Conservation (phyloP, 495 filamentous ascomycete species). For the Astrothelium macrocarpum region DNA sequence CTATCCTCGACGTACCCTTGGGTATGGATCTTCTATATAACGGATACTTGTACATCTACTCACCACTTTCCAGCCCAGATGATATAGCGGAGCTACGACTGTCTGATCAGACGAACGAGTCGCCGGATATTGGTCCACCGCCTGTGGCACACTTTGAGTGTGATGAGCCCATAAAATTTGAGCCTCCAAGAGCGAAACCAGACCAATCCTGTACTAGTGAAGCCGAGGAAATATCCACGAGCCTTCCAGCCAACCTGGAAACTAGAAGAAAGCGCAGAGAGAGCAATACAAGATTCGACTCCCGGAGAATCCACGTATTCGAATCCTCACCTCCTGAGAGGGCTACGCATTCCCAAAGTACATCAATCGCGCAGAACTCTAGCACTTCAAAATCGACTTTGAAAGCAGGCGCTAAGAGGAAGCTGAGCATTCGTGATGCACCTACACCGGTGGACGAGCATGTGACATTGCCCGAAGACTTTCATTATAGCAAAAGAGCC, state of each 20-base stretch:
- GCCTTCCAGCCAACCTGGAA: slow-evolving; percentile 40
- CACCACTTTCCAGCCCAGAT: slow-evolving; percentile 3
- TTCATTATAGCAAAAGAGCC: slow-evolving; percentile 38
- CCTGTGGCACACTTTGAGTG: slow-evolving; percentile 54
- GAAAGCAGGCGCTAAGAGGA: slow-evolving; percentile 51
- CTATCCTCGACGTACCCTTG: slow-evolving; percentile 63
- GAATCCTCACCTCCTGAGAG: slow-evolving; percentile 19
- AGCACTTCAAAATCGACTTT: slow-evolving; percentile 18
- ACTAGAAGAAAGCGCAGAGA: slow-evolving; percentile 43
- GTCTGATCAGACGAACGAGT: slow-evolving; percentile 37
- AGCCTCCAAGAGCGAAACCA: slow-evolving; percentile 21
- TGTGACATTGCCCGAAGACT: slow-evolving; percentile 32
- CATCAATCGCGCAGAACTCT: slow-evolving; percentile 1
- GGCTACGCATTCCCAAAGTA: slow-evolving; percentile 10
- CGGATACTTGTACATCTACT: neutral
- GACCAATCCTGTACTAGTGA: slow-evolving; percentile 17
- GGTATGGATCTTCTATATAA: slow-evolving; percentile 38
- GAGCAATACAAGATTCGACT: slow-evolving; percentile 28
- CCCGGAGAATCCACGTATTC: slow-evolving; percentile 22
- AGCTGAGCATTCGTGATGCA: slow-evolving; percentile 45
- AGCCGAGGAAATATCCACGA: slow-evolving; percentile 18
- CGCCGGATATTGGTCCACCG: slow-evolving; percentile 57
- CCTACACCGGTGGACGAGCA: slow-evolving; percentile 33
- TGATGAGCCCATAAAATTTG: slow-evolving; percentile 51
- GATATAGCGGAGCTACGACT: slow-evolving; percentile 16